These are phyloP conservation scores for Thalassiosira mediterranea DNA, from an alignment of 352 stramenopile genomes.

Conservation along the genomic window DNA sequence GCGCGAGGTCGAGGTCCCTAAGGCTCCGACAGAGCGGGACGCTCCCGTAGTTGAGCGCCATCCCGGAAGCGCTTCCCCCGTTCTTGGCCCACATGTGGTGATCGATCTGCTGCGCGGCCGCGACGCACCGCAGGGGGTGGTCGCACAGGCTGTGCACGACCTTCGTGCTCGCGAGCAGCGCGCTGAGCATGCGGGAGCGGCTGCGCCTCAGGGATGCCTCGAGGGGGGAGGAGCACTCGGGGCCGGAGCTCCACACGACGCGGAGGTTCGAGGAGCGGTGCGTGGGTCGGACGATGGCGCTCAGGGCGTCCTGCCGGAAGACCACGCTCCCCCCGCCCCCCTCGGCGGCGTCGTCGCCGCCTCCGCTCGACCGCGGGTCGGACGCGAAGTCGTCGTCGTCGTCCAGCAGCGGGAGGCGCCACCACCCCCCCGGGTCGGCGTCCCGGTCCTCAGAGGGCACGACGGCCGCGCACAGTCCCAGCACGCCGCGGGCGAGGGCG, in stretches of 20 bases:
- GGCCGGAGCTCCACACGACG: slow-evolving; percentile 80
- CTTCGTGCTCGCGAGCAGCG: slow-evolving; percentile 78
- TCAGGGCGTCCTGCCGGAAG: slow-evolving; percentile 66
- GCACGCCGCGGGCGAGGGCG: slow-evolving; percentile 75
- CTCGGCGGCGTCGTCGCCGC: neutral
- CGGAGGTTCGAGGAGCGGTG: slow-evolving; percentile 80
- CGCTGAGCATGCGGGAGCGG: slow-evolving; percentile 65
- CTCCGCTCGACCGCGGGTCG: slow-evolving; percentile 9
- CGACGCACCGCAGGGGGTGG: slow-evolving; percentile 82
- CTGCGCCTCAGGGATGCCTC: slow-evolving; percentile 65
- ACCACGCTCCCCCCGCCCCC: too few species aligned
- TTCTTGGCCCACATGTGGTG: slow-evolving; percentile 85
- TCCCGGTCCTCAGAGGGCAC: slow-evolving; percentile 62
- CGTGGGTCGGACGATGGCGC: slow-evolving; percentile 65
- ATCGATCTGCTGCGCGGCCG: slow-evolving; percentile 82
- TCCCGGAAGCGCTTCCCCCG: slow-evolving; percentile 69
- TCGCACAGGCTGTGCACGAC: slow-evolving; percentile 84
- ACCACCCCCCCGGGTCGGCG: slow-evolving; percentile 68
- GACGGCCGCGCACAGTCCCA: slow-evolving; percentile 69
- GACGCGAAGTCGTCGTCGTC: slow-evolving; percentile 56
- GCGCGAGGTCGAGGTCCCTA: slow-evolving; percentile 82
- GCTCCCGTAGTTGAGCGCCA: slow-evolving; percentile 84
- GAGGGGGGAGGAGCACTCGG: slow-evolving; percentile 64
- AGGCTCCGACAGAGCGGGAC: slow-evolving; percentile 81
- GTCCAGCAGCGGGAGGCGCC: slow-evolving; percentile 81